phyloP scores from a whole-genome alignment of 768 basidiomycete genomes.

The Termitomyces sp. region DNA sequence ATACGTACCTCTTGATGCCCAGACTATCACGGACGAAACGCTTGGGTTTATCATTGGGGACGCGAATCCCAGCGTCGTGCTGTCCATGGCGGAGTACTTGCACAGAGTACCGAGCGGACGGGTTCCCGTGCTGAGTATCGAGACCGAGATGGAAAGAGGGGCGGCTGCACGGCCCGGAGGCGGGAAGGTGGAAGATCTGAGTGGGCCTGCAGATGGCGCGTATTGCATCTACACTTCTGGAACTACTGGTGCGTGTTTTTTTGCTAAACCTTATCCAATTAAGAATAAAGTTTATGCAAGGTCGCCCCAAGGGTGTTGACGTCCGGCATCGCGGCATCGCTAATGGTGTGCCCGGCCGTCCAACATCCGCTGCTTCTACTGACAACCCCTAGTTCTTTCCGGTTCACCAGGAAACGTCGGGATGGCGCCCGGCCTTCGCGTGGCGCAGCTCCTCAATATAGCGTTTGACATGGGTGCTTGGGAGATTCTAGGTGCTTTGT shows the following conservation, averaged over 20 bases:
- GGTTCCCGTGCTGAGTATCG: slow-evolving; percentile 28
- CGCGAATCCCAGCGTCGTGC: slow-evolving; percentile 38
- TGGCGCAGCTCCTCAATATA: slow-evolving; percentile 60
- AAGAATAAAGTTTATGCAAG: slow-evolving; percentile 24
- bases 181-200: slow-evolving; percentile 34
- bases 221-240: slow-evolving; percentile 66
- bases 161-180: slow-evolving; percentile 24
- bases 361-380: not conserved
- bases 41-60: slow-evolving; percentile 49
- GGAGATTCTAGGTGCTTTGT: slow-evolving; percentile 52
- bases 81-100: slow-evolving; percentile 40
- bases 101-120: slow-evolving; percentile 28
- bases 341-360: slow-evolving; percentile 35
- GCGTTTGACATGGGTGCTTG: slow-evolving; percentile 69
- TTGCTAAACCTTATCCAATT: too few relatives aligned
- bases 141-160: slow-evolving; percentile 29
- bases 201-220: slow-evolving; percentile 39
- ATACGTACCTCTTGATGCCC: slow-evolving; percentile 59
- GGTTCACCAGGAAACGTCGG: slow-evolving; percentile 52
- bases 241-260: slow-evolving; percentile 22
- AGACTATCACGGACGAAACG: slow-evolving; percentile 52
- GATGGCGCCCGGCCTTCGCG: slow-evolving; percentile 53
- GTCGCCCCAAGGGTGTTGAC: slow-evolving; percentile 57
- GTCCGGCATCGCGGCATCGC: slow-evolving; percentile 59
- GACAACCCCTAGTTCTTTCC: slow-evolving; percentile 28